Evolutionary conservation across 345 rosid species (phyloP), one percentile per base, ranked within the genome.

Genomic region (Bretschneidera sinensis): DNA sequence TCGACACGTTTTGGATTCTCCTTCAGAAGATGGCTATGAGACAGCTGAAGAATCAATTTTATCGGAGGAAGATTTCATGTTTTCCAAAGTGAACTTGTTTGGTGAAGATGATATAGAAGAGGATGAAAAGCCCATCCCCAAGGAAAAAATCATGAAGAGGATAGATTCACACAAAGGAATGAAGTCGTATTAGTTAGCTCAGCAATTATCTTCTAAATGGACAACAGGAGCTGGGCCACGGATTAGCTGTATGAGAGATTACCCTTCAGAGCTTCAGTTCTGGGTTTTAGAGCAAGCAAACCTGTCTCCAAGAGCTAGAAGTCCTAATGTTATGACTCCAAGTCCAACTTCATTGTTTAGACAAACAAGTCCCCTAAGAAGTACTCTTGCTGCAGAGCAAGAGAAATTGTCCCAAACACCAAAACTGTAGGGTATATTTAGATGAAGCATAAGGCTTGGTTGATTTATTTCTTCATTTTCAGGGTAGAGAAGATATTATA

Each of bases 191-290:
- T 95, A 94, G 67, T 59, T 94, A 75, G 99, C 87, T 43, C 74
- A 81, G 60, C 83, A 91, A 24, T 63, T 94, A 54, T 79, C 80
- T n/a, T 80, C 84, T 2, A 84, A 66, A 71, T 94, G 99, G 99
- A 83, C 85, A 0, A 90, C 97, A 0, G 97, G 99, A 9, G 99
- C 89, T 1, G 99, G 99, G 5, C 95, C 99, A 1, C 71, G 99
- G 47, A 94, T 94, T 35, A 87, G 99, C 33, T 88, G 97, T 76
- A 86, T 94, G 95, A 86, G 92, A 71, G 99, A 94, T 55, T 94
- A 90, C 60, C 99, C 97, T 11, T 54, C 83, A 5, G 96, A 94
- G 74, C 92, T 94, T 59, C 95, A 82, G 24, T 71, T 76, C 49
- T 65, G 68, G 64, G 89, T 86, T 61, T 71, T 94, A 49, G 97